These are phyloP conservation scores for Epithemia pelagica DNA, from an alignment of 108 stramenopile genomes.

Conservation along the genomic window DNA sequence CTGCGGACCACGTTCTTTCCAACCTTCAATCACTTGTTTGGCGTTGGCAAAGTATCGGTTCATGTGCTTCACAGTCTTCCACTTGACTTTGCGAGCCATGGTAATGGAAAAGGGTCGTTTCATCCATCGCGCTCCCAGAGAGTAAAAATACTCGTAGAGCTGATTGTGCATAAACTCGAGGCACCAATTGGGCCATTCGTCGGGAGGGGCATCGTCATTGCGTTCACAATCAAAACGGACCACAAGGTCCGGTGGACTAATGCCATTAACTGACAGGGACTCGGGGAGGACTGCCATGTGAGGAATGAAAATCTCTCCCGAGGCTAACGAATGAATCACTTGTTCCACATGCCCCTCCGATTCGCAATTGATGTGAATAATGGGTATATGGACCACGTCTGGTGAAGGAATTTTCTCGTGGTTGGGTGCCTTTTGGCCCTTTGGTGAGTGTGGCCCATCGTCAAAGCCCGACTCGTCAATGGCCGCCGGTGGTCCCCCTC, in stretches of 20 bases:
- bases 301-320: constrained; percentile 86
- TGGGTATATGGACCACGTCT: constrained; percentile 82
- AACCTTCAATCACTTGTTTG: constrained; percentile 75
- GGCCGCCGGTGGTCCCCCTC: constrained; percentile 20
- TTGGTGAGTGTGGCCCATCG: constrained; percentile 12
- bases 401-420: constrained; percentile 63
- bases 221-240: constrained; percentile 82
- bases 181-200: constrained; percentile 89
- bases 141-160: constrained; percentile 73
- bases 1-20: constrained; percentile 85
- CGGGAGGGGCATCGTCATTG: constrained; percentile 79
- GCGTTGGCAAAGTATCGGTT: constrained; percentile 85
- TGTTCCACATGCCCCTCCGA: constrained; percentile 44
- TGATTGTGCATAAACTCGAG: constrained; percentile 89
- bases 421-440: constrained; percentile 10
- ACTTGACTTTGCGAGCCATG: constrained; percentile 71
- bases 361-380: constrained; percentile 73
- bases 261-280: constrained; percentile 67
- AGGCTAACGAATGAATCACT: constrained; percentile 66
- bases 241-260: constrained; percentile 70
- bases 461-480: neutral
- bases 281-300: constrained; percentile 79
- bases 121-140: constrained; percentile 63
- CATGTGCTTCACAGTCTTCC: constrained; percentile 91
- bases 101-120: constrained; percentile 82